Base-by-base conservation (phyloP, 2,329 filamentous ascomycete species). In the Hypoxylon sp. region DNA sequence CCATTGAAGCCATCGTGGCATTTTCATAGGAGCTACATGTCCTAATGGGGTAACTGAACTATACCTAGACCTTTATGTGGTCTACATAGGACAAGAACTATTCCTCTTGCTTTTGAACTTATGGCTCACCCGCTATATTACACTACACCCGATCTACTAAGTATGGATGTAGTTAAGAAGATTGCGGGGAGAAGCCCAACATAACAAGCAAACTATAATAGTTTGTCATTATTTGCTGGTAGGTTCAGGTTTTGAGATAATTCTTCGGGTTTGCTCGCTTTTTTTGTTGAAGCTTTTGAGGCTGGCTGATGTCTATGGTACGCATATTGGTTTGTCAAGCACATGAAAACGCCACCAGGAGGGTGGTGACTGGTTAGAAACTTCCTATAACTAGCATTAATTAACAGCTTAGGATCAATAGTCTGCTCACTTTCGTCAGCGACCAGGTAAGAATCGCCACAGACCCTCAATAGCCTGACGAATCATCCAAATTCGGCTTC, bases 401-500 rank as follows among this genome's bases (percentile, higher is more conserved):
- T 46, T 17, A 39, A 63, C 31, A 50, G 14, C 35, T 62, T 44
- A 17, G 37, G 31, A 47, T 50, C 35, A 11, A 63, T 52, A 50
- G 33, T 13, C 50, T 22, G 26, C 47, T 54, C n/a, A 61, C 35
- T 59, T 65, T 55, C 52, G 51, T 56, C 58, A 47, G 50, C 26
- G 54, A 33, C 26, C 13, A 42, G 26, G 44, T 19, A 14, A 26
- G 37, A 29, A 57, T 61, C n/a, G 57, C 42, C 54, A 39, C 63
- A 57, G 54, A 58, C 37, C 57, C 54, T 57, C 51, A 47, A 47
- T 51, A 55, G 22, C 53, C 59, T 65, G 55, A 61, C 68, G 63
- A 71, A 71, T 67, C 66, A 66, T 48, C 50, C 51, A 51, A 42
- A 48, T 58, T 31, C 54, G 13, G 52, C 59, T 55, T 63, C 53